These are phyloP conservation scores for Trametes maxima DNA, from an alignment of 768 basidiomycete species.

Conservation along the genomic window DNA sequence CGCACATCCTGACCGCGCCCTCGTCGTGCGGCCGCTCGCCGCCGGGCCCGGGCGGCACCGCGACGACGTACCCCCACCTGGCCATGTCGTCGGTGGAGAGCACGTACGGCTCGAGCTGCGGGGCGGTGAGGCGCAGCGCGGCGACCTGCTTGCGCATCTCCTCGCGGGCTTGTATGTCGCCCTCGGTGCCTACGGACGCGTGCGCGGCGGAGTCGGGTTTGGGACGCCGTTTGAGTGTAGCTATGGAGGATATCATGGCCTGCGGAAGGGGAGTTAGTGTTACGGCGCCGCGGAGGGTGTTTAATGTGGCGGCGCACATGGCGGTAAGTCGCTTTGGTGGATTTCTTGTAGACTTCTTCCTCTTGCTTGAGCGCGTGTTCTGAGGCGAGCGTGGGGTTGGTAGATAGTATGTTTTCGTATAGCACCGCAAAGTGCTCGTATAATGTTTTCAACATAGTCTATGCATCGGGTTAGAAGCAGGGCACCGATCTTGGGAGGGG, in stretches of 20 bases:
- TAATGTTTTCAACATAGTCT: constrained; percentile 76
- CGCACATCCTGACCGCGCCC: constrained; percentile 69
- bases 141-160: constrained; percentile 57
- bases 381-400: constrained; percentile 62
- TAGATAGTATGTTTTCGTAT: constrained; percentile 57
- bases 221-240: constrained; percentile 52
- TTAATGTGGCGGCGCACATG: constrained; percentile 51
- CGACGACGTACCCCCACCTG: constrained; percentile 70
- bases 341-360: constrained; percentile 72
- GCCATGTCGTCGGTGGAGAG: constrained; percentile 59
- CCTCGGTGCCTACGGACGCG: constrained; percentile 78
- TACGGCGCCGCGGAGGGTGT: constrained; percentile 7
- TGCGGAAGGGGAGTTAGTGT: constrained; percentile 27
- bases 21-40: constrained; percentile 63
- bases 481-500: background rate
- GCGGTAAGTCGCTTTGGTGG: constrained; percentile 80
- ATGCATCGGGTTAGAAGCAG: background rate
- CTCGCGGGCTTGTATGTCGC: constrained; percentile 55
- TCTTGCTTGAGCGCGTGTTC: constrained; percentile 86
- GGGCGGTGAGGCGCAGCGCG: constrained; percentile 53
- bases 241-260: constrained; percentile 56
- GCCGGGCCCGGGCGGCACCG: constrained; percentile 68
- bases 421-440: constrained; percentile 73
- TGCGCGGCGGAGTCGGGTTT: constrained; percentile 61
- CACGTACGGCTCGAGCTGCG: constrained; percentile 58